A percentile compares a stretch with the other conserved stretches of the same genome.
phyloP scores from a whole-genome alignment of 2,329 filamentous ascomycete species.

The Sporothrix variecibatus region DNA sequence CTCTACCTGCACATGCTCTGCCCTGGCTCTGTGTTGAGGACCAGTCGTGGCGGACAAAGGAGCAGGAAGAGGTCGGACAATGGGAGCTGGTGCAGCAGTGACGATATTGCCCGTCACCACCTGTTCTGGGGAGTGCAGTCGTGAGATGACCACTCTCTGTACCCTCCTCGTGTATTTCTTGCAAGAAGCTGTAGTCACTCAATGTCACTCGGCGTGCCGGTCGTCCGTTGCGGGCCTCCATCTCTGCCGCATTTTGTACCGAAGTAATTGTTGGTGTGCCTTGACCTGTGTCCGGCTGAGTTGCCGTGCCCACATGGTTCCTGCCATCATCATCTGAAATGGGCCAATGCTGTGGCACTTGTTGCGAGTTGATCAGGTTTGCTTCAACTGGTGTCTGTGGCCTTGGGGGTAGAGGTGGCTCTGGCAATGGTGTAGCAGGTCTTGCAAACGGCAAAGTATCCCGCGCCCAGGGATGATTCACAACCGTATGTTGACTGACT shows the following conservation, averaged over 20 bases:
- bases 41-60: neutral
- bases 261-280: neutral
- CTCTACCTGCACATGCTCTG: neutral
- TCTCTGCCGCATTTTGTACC: conserved; percentile 20
- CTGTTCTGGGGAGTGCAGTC: neutral
- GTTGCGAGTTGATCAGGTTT: neutral
- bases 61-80: neutral
- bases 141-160: neutral
- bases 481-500: conserved; percentile 30
- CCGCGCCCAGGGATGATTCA: conserved; percentile 26
- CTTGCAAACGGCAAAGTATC: conserved; percentile 5
- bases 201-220: conserved; percentile 27
- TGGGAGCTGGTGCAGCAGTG: neutral
- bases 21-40: too few species aligned
- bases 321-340: neutral
- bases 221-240: conserved; percentile 24
- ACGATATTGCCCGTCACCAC: neutral
- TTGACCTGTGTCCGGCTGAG: neutral
- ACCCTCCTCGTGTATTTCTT: neutral
- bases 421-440: neutral
- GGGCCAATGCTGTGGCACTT: neutral
- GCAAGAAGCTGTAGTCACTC: conserved; percentile 30
- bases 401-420: neutral
- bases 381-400: neutral
- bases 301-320: neutral